phyloP scores from a whole-genome alignment of 2,329 filamentous ascomycete species.

The Hypocreales sp. region DNA sequence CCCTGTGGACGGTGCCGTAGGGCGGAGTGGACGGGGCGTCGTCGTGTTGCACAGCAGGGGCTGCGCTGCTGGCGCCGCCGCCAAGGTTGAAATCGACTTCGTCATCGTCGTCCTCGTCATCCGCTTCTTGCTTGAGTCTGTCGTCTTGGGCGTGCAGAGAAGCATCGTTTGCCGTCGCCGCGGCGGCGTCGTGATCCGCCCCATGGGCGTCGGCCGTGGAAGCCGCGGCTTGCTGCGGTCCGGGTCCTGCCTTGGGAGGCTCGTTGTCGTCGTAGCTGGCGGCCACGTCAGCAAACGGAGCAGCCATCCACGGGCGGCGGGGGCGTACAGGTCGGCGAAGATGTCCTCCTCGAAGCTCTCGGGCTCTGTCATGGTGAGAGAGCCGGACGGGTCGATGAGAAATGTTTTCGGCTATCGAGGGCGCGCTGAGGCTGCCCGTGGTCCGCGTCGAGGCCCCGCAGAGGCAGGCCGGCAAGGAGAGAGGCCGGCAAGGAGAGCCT shows the following conservation, averaged over 20 bases:
- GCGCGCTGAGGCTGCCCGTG: too few relatives aligned
- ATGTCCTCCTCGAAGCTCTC: conserved; percentile 86
- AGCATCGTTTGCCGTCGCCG: too few relatives aligned
- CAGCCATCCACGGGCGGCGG: neutral
- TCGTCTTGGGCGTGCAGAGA: too few relatives aligned
- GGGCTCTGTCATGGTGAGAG: conserved; percentile 57
- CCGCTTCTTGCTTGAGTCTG: too few relatives aligned
- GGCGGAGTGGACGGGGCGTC: conserved; percentile 15
- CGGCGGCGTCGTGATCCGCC: conserved; percentile 23
- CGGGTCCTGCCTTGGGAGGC: conserved; percentile 23
- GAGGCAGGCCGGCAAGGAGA: too few relatives aligned
- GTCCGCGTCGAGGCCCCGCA: too few relatives aligned
- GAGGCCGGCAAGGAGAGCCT: too few relatives aligned
- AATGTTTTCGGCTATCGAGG: too few relatives aligned
- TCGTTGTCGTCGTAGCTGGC: conserved; percentile 51
- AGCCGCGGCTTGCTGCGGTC: too few relatives aligned
- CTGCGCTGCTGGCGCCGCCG: conserved; percentile 20
- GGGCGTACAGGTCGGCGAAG: conserved; percentile 78
- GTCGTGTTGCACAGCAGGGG: conserved; percentile 13
- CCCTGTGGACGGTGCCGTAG: conserved; percentile 28
- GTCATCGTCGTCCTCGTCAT: conserved; percentile 38
- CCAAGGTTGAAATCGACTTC: conserved; percentile 45
- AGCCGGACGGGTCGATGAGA: too few relatives aligned
- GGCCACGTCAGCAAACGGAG: conserved; percentile 3
- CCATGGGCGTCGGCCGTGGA: too few relatives aligned